Conservation (phyloP, 2,329 filamentous ascomycete genomes). For the Fusarium tupiense region DNA sequence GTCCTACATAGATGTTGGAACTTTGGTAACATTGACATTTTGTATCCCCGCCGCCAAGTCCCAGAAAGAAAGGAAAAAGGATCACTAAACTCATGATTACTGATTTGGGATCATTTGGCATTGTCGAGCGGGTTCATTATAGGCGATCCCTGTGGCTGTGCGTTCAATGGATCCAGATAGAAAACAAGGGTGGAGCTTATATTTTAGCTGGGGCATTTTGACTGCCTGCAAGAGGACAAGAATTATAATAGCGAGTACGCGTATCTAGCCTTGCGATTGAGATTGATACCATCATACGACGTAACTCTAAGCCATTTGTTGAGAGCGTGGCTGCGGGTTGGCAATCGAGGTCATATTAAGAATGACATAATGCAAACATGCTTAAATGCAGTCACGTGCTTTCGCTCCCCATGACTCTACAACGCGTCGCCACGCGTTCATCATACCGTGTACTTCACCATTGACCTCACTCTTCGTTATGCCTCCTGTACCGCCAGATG, state of each 20-base stretch:
- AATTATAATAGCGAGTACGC: not conserved
- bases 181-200: not conserved
- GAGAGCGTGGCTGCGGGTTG: not conserved
- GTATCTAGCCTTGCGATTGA: not conserved
- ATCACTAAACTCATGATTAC: constrained; percentile 2
- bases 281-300: not conserved
- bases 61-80: not conserved
- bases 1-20: too few relatives aligned
- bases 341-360: not conserved
- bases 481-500: constrained; percentile 18
- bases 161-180: not conserved
- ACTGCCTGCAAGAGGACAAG: not conserved
- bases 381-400: constrained; percentile 33
- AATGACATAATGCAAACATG: not conserved
- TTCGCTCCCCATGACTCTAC: constrained; percentile 21
- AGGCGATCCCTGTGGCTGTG: constrained; percentile 25
- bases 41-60: too few relatives aligned
- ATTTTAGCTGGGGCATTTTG: not conserved
- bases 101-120: constrained; percentile 10
- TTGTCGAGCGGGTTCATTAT: not conserved
- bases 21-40: not conserved
- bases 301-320: not conserved
- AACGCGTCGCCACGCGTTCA: constrained; percentile 31
- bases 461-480: constrained; percentile 14
- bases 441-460: not conserved